Evolutionary conservation across 306 rosid genomes (phyloP).

Genomic region (Herpetospermum pedunculosum): DNA sequence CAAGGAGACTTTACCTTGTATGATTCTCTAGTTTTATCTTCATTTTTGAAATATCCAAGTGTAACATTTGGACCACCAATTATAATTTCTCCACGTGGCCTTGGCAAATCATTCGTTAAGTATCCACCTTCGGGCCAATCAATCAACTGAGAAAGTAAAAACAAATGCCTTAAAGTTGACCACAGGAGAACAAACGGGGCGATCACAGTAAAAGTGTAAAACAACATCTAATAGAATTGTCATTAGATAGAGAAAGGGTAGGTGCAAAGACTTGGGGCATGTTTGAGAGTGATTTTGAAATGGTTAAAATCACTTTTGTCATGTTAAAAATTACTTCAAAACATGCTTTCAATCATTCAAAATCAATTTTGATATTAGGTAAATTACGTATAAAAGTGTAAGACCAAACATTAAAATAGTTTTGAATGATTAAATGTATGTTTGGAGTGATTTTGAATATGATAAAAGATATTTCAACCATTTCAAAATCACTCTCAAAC

Average conservation of each 20-base stretch:
- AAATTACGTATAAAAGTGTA: too few relatives aligned
- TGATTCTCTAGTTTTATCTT: constrained; percentile 74
- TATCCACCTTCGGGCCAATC: constrained; percentile 97
- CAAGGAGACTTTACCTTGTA: constrained; percentile 52
- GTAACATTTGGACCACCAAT: constrained; percentile 92
- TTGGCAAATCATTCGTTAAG: constrained; percentile 46
- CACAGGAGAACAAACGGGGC: background rate
- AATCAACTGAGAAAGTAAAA: constrained; percentile 48
- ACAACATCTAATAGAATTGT: background rate
- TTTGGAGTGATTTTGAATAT: too few relatives aligned
- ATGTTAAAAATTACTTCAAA: too few relatives aligned
- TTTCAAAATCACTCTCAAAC: too few relatives aligned
- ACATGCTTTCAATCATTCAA: too few relatives aligned
- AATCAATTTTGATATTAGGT: too few relatives aligned
- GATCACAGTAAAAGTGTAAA: background rate
- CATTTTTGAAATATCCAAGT: constrained; percentile 89
- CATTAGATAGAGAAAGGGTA: background rate
- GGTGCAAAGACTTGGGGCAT: background rate
- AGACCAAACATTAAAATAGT: too few relatives aligned
- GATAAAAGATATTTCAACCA: too few relatives aligned
- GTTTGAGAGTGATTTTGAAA: too few relatives aligned
- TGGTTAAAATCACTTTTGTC: too few relatives aligned
- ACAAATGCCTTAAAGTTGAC: background rate
- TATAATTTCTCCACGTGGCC: constrained; percentile 93
- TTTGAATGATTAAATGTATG: too few relatives aligned